These are phyloP conservation scores for Fusarium pininemorale DNA, from an alignment of 2,329 filamentous ascomycete genomes.

Conservation along the genomic window DNA sequence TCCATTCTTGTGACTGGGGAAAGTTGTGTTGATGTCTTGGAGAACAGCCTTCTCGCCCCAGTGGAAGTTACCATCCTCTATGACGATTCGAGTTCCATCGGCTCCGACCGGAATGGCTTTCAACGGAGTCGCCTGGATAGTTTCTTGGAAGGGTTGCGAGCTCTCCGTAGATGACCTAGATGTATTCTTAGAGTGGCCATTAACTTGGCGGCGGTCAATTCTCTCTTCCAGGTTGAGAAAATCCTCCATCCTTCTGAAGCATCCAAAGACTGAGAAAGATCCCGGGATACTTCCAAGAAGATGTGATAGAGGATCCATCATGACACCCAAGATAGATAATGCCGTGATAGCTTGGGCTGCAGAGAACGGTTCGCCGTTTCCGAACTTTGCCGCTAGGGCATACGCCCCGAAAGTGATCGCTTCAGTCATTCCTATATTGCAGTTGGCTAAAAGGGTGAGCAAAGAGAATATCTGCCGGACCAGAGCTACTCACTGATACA, in stretches of 20 bases:
- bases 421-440: conserved; percentile 40
- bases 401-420: conserved; percentile 46
- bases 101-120: background rate
- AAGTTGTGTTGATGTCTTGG: conserved; percentile 35
- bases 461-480: background rate
- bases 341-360: conserved; percentile 45
- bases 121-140: conserved; percentile 16
- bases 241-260: conserved; percentile 46
- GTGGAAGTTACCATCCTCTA: conserved; percentile 39
- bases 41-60: conserved; percentile 43
- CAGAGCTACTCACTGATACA: conserved; percentile 37
- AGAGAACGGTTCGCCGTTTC: conserved; percentile 40
- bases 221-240: conserved; percentile 41
- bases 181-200: background rate
- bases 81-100: conserved; percentile 21
- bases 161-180: background rate
- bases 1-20: conserved; percentile 30
- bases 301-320: conserved; percentile 40
- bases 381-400: conserved; percentile 41
- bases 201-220: conserved; percentile 36
- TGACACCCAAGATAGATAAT: conserved; percentile 44
- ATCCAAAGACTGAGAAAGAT: conserved; percentile 43
- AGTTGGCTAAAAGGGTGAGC: conserved; percentile 35
- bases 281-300: conserved; percentile 41
- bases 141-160: background rate